These are phyloP conservation scores for Aspergillus affinis DNA, from an alignment of 495 filamentous ascomycete genomes.

Conservation along the genomic window DNA sequence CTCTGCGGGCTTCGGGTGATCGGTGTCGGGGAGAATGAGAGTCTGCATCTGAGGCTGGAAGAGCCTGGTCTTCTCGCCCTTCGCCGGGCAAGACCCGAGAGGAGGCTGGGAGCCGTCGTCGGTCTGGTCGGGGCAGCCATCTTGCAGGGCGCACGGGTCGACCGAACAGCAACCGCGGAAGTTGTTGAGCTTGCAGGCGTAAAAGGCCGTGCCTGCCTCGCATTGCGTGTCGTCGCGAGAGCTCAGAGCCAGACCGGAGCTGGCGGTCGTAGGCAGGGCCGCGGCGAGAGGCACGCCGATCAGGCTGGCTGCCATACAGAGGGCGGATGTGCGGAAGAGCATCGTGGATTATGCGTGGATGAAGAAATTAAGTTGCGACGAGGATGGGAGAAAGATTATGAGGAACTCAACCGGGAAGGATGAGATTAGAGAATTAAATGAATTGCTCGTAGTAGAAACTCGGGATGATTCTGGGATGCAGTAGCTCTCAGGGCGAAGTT, in stretches of 20 bases:
- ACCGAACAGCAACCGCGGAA: constrained; percentile 16
- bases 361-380: no score
- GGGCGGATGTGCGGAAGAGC: neutral
- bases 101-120: neutral
- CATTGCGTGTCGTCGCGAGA: constrained; percentile 13
- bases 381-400: no score
- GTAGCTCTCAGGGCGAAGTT: neutral
- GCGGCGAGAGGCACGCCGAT: neutral
- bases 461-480: neutral
- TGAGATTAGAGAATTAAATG: neutral
- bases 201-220: constrained; percentile 2
- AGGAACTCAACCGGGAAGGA: neutral
- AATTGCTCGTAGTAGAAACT: neutral
- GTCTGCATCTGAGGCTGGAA: constrained; percentile 8
- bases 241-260: neutral
- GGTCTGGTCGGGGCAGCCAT: constrained; percentile 6
- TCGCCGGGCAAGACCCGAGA: neutral
- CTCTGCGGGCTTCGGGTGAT: neutral
- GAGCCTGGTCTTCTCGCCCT: neutral
- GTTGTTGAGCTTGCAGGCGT: constrained; percentile 8
- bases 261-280: neutral
- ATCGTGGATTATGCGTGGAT: neutral
- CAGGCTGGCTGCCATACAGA: neutral
- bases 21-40: neutral
- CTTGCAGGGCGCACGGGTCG: constrained; percentile 10